Evolutionary conservation across 345 rosid species (phyloP).

Genomic region (Brassica carinata): DNA sequence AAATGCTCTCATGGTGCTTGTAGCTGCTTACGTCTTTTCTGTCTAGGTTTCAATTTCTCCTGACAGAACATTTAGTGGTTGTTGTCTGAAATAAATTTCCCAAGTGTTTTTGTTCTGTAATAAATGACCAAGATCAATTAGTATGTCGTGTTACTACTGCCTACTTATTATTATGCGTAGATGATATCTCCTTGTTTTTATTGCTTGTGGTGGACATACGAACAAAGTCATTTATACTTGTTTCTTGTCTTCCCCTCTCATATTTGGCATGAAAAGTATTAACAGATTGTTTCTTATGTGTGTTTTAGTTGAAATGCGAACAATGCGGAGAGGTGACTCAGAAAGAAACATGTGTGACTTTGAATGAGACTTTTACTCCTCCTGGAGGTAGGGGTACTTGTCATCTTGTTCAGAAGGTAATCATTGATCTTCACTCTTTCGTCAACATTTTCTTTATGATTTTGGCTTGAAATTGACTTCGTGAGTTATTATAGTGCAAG

Average conservation of each 20-base stretch:
- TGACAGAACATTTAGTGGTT: neutral
- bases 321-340: slow-evolving; percentile 78
- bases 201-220: neutral
- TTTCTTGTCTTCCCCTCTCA: neutral
- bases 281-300: neutral
- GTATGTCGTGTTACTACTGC: too few species aligned
- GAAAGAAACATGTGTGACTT: slow-evolving; percentile 77
- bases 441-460: too few species aligned
- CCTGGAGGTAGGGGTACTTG: slow-evolving; percentile 60
- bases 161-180: neutral
- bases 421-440: neutral
- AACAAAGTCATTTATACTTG: neutral
- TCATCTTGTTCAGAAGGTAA: slow-evolving; percentile 88
- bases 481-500: slow-evolving; percentile 53
- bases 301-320: slow-evolving; percentile 69
- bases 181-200: too few species aligned
- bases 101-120: neutral
- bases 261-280: neutral
- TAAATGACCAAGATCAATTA: neutral
- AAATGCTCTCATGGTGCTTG: neutral
- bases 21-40: neutral
- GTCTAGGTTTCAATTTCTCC: neutral
- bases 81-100: neutral
- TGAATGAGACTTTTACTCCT: slow-evolving; percentile 62
- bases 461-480: too few species aligned